phyloP scores from a whole-genome alignment of 306 rosid genomes.

The Prinsepia uniflora region DNA sequence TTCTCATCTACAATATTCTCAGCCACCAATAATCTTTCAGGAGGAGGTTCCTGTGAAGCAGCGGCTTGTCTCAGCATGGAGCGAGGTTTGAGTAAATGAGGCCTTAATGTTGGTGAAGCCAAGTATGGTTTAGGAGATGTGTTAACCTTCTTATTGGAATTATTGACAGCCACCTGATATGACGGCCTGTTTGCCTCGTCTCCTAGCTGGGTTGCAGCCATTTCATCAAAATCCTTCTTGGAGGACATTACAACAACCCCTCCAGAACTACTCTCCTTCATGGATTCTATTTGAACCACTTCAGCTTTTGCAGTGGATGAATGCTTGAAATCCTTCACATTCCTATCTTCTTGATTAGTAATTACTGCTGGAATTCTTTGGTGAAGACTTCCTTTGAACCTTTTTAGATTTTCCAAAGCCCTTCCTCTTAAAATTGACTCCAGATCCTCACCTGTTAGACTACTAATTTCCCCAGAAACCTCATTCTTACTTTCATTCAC shows the following conservation, averaged over 20 bases:
- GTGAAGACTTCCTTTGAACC: conserved; percentile 39
- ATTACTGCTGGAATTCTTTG: conserved; percentile 33
- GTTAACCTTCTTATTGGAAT: conserved; percentile 21
- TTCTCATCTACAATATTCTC: conserved; percentile 30
- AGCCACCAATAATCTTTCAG: conserved; percentile 20
- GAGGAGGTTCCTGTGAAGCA: conserved; percentile 31
- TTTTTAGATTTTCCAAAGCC: conserved; percentile 82
- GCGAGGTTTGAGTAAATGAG: conserved; percentile 6
- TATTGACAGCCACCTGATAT: conserved; percentile 35
- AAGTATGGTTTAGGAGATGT: conserved; percentile 28
- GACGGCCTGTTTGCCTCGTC: conserved; percentile 26
- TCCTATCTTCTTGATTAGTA: conserved; percentile 32
- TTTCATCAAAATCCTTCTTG: conserved; percentile 20
- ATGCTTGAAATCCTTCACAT: conserved; percentile 40
- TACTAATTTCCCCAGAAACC: conserved; percentile 28
- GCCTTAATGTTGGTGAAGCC: conserved; percentile 23
- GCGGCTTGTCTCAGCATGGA: conserved; percentile 30
- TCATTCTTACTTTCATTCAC: conserved; percentile 33
- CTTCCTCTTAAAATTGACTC: conserved; percentile 69
- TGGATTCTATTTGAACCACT: conserved; percentile 33
- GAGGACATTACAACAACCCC: conserved; percentile 25
- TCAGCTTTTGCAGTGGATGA: conserved; percentile 26
- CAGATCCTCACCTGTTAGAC: conserved; percentile 43
- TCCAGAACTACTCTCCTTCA: conserved; percentile 24
- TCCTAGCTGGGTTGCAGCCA: conserved; percentile 23